These are phyloP conservation scores for Phytopythium delawarense DNA, from an alignment of 352 stramenopile species.

Conservation along the genomic window DNA sequence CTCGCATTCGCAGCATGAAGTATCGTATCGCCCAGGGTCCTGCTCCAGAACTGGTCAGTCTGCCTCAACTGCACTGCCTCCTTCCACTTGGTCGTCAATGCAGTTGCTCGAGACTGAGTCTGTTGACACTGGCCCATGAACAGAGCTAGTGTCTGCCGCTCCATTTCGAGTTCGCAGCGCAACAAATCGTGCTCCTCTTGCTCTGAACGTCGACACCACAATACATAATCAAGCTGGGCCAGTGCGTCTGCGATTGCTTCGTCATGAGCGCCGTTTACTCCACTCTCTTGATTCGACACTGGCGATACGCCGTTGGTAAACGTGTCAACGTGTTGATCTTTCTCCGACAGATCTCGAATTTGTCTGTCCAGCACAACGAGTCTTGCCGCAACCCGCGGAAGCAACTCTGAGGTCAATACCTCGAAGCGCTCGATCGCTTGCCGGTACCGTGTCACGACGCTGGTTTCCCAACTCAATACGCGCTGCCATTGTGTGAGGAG, in stretches of 20 bases:
- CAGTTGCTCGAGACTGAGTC: not conserved
- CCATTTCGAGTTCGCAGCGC: constrained; percentile 11
- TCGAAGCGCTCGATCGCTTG: not conserved
- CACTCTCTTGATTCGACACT: not conserved
- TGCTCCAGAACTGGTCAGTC: not conserved
- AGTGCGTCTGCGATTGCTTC: not conserved
- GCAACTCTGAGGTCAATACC: not conserved
- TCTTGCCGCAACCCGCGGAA: not conserved
- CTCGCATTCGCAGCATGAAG: constrained; percentile 2
- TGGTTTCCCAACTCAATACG: not conserved
- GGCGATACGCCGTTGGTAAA: not conserved
- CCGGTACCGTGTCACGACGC: no score
- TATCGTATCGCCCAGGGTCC: constrained; percentile 5
- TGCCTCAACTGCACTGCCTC: not conserved
- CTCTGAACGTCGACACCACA: constrained; percentile 8
- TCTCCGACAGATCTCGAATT: not conserved
- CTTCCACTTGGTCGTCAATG: constrained; percentile 2
- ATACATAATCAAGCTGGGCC: not conserved
- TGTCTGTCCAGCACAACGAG: not conserved
- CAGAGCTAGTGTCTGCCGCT: not conserved
- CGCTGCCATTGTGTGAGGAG: not conserved
- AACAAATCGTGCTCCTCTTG: constrained; percentile 25
- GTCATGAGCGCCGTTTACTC: not conserved
- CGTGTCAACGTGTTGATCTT: not conserved
- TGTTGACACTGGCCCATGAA: constrained; percentile 8